Evolutionary conservation across 2,329 filamentous ascomycete genomes (phyloP).

Genomic region (Biscogniauxia sp.): DNA sequence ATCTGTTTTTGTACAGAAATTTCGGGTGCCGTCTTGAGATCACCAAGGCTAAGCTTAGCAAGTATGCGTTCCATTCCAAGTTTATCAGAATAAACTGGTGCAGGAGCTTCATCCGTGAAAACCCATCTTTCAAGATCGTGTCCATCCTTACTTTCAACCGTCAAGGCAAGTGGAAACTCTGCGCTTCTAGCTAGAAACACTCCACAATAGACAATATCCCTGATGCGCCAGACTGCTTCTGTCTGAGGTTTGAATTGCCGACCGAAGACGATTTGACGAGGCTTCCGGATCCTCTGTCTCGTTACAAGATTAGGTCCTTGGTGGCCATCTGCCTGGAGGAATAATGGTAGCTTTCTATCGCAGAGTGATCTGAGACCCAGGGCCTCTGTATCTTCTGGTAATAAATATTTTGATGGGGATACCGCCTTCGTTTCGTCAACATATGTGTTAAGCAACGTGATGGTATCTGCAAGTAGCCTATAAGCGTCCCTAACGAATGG

Average conservation of each 20-base stretch:
- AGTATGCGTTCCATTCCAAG: conserved; percentile 22
- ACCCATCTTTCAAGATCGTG: conserved; percentile 25
- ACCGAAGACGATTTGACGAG: conserved; percentile 34
- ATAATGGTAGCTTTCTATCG: conserved; percentile 28
- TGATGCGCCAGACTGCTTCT: conserved; percentile 45
- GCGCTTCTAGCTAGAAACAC: conserved; percentile 44
- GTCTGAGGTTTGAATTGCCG: conserved; percentile 32
- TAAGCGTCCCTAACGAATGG: conserved; percentile 46
- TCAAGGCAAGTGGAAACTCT: conserved; percentile 38
- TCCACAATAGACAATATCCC: conserved; percentile 49
- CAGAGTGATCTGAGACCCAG: conserved; percentile 29
- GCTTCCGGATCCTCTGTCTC: conserved; percentile 40
- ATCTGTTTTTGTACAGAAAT: conserved; percentile 3
- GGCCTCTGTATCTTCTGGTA: conserved; percentile 45
- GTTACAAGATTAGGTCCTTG: conserved; percentile 20
- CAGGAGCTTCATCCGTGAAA: conserved; percentile 21
- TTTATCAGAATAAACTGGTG: conserved; percentile 16
- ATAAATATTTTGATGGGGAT: conserved; percentile 45
- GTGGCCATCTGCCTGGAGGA: conserved; percentile 24
- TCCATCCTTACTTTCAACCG: conserved; percentile 16
- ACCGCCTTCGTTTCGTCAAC: conserved; percentile 36
- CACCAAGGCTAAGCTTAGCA: conserved; percentile 22
- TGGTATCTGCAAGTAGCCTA: conserved; percentile 43
- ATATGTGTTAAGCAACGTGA: conserved; percentile 49
- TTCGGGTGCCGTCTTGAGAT: conserved; percentile 10